These are phyloP conservation scores for Coemansia sp. DNA, from an alignment of 192 early-diverging fungal genomes.

Conservation along the genomic window DNA sequence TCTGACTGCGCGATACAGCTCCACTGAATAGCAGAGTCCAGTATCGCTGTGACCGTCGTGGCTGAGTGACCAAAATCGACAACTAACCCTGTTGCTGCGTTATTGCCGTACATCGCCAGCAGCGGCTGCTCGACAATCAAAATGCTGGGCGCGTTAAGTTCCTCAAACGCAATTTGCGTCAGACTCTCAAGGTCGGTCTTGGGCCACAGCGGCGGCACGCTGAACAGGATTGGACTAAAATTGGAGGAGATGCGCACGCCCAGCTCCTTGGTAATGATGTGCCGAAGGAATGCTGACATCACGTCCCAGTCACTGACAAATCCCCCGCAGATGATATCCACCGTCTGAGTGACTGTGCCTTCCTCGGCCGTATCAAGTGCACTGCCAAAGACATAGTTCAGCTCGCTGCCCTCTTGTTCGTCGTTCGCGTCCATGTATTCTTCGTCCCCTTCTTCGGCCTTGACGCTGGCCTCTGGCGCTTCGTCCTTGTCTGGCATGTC, in stretches of 20 bases:
- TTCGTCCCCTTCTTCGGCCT: background rate
- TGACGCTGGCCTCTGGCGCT: background rate
- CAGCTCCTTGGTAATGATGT: slow-evolving; percentile 80
- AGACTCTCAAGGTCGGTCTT: slow-evolving; percentile 78
- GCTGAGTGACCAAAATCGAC: slow-evolving; percentile 90
- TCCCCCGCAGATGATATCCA: slow-evolving; percentile 64
- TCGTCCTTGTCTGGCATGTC: background rate
- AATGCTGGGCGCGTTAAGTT: slow-evolving; percentile 84
- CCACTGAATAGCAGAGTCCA: slow-evolving; percentile 74
- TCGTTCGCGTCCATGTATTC: slow-evolving; percentile 13
- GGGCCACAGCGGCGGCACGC: slow-evolving; percentile 83
- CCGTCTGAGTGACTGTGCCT: slow-evolving; percentile 34
- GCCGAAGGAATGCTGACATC: slow-evolving; percentile 74
- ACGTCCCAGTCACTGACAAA: slow-evolving; percentile 74
- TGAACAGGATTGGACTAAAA: slow-evolving; percentile 75
- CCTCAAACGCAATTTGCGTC: slow-evolving; percentile 92
- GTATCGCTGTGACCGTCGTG: slow-evolving; percentile 78
- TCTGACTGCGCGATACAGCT: slow-evolving; percentile 65
- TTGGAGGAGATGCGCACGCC: slow-evolving; percentile 76
- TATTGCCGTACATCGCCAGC: slow-evolving; percentile 79
- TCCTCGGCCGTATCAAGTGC: slow-evolving; percentile 40
- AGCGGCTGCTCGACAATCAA: slow-evolving; percentile 85
- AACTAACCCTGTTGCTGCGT: slow-evolving; percentile 77
- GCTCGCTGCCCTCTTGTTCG: slow-evolving; percentile 24
- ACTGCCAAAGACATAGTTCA: slow-evolving; percentile 48